These are phyloP conservation scores for Megacollybia marginata DNA, from an alignment of 768 basidiomycete species.

Conservation along the genomic window DNA sequence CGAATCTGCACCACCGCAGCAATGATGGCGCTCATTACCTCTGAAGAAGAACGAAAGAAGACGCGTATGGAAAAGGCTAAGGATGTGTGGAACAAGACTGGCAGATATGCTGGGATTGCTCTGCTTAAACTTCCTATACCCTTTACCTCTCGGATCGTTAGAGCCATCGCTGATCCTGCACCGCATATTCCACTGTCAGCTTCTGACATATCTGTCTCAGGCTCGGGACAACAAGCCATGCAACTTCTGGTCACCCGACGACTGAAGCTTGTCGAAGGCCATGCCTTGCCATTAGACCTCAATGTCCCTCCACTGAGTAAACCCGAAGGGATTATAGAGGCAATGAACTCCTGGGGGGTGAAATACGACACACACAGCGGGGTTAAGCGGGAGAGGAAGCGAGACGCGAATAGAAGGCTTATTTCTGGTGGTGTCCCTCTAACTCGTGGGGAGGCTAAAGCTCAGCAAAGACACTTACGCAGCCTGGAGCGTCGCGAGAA, in stretches of 20 bases:
- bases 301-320: conserved; percentile 13
- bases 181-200: conserved; percentile 2
- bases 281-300: conserved; percentile 10
- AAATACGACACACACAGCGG: conserved; percentile 11
- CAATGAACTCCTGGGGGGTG: conserved; percentile 12
- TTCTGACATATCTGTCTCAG: background rate
- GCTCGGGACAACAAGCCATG: too few relatives aligned
- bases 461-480: conserved; percentile 1
- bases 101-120: conserved; percentile 10
- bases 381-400: conserved; percentile 10
- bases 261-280: conserved; percentile 12
- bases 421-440: conserved; percentile 5
- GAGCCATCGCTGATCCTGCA: conserved; percentile 11
- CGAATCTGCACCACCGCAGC: conserved; percentile 17
- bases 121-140: conserved; percentile 10
- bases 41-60: background rate
- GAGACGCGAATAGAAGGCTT: conserved; percentile 9
- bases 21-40: conserved; percentile 12
- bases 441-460: background rate
- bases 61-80: background rate
- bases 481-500: conserved; percentile 1
- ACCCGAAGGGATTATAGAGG: conserved; percentile 16
- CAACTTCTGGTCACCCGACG: conserved; percentile 5
- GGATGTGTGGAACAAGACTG: conserved; percentile 8
- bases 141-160: conserved; percentile 8